Conservation (phyloP, 768 basidiomycete species). For the Agaricus sinodeliciosus region DNA sequence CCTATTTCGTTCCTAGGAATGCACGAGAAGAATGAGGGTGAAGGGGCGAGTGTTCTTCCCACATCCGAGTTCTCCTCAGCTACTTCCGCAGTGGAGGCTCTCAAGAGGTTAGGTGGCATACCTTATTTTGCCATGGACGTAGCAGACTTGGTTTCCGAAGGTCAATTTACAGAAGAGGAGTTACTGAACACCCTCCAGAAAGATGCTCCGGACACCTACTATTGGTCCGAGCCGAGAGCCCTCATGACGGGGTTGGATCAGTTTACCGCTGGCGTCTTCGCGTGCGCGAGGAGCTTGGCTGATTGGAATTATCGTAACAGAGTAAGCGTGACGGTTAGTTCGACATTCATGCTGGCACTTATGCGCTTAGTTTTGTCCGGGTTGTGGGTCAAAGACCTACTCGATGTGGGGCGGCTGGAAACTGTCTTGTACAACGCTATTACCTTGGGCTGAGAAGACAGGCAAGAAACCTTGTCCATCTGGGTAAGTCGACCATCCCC, state of each 20-base stretch:
- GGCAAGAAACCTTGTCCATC: conserved; percentile 66
- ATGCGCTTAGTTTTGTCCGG: conserved; percentile 69
- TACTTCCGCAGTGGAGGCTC: conserved; percentile 26
- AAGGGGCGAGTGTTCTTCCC: conserved; percentile 42
- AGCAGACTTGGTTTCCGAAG: conserved; percentile 32
- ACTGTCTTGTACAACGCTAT: conserved; percentile 64
- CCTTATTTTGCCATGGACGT: conserved; percentile 85
- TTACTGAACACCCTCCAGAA: conserved; percentile 34
- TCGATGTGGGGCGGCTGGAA: conserved; percentile 98
- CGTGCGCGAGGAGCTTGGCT: conserved; percentile 70
- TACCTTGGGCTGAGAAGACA: conserved; percentile 68
- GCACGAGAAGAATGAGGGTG: conserved; percentile 39
- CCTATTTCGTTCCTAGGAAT: conserved; percentile 78
- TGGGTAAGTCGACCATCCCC: conserved; percentile 37
- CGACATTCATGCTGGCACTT: neutral
- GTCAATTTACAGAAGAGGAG: conserved; percentile 18
- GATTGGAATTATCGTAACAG: conserved; percentile 94
- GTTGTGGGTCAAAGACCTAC: conserved; percentile 75
- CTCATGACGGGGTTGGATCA: conserved; percentile 49
- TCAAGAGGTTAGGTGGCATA: conserved; percentile 65
- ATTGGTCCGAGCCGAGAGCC: conserved; percentile 61
- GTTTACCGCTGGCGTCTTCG: conserved; percentile 72
- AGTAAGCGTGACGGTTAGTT: conserved; percentile 26
- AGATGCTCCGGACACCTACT: conserved; percentile 32
- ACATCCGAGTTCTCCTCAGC: conserved; percentile 61